Evolutionary conservation across 2,329 filamentous ascomycete species (phyloP), one percentile per base, ranked within the genome.

Genomic region (Coleophoma crateriformis): DNA sequence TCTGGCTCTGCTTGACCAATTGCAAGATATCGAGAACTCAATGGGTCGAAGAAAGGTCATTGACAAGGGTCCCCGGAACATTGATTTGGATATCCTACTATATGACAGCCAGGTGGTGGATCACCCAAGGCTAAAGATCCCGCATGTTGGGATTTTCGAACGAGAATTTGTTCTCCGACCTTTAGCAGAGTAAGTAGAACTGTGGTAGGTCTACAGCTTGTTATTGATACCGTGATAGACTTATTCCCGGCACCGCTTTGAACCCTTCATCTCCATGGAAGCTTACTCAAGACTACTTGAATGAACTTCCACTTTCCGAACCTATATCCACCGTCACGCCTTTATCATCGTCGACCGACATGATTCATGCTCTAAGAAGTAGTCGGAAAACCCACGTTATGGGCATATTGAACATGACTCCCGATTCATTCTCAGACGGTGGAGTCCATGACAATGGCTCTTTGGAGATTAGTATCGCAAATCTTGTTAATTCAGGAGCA

Each of bases 381-480:
- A 73, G 76, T 12, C 59, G 64, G 44, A 75, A 72, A 47, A 96
- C 92, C 0, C 81, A 82, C 42, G 71, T 96, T 58, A 99, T 99
- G 94, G 88, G 88, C 48, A 95, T 99, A 55, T 75, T 97, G 42
- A 99, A 99, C 68, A 72, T 95, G 47, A 97, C 94, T 0, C 92
- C 92, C 0, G 92, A 99, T 70, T 97, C 92, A 10, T 99, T 99
- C 72, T 97, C 92, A 1, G 91, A 97, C 64, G 92, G 90, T 47
- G 90, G 90, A 8, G 62, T 74, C 8, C 79, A 90, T 66, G 8
- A 19, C 32, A 27, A 15, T 33, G 69, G 71, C 40, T 62, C 19
- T 32, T 14, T 27, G 19, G 72, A 20, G 62, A 22, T 69, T 75
- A 12, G 63, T 73, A 12, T 86, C 80, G 1, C 75, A 91, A 14